Evolutionary conservation across 2,329 filamentous ascomycete species (phyloP).

Genomic region (Penicillium sp.): DNA sequence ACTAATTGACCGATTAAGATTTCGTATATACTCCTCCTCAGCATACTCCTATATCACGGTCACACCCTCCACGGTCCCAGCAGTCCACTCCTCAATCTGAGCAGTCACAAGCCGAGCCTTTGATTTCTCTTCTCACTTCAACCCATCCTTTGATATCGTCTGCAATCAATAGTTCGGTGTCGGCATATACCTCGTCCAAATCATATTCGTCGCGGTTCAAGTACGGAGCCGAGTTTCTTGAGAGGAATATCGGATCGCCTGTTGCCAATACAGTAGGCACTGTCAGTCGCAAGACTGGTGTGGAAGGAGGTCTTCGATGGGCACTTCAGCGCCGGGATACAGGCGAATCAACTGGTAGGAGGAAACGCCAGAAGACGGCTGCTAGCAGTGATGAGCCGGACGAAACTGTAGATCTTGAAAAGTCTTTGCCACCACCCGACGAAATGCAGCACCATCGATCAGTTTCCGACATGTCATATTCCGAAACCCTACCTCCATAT

Average conservation of each 20-base stretch:
- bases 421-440: slow-evolving; percentile 23
- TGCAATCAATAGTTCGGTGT: slow-evolving; percentile 78
- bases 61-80: slow-evolving; percentile 14
- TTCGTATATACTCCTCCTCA: slow-evolving; percentile 12
- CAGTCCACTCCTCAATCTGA: slow-evolving; percentile 14
- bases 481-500: slow-evolving; percentile 78
- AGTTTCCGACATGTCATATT: slow-evolving; percentile 61
- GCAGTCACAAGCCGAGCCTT: slow-evolving; percentile 65
- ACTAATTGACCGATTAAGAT: neutral
- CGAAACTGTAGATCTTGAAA: slow-evolving; percentile 48
- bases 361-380: slow-evolving; percentile 44
- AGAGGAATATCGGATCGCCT: slow-evolving; percentile 76
- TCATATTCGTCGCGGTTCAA: slow-evolving; percentile 86
- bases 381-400: slow-evolving; percentile 21
- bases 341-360: slow-evolving; percentile 29
- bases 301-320: slow-evolving; percentile 82
- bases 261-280: slow-evolving; percentile 82
- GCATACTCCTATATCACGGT: neutral
- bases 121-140: slow-evolving; percentile 80
- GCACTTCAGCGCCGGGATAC: slow-evolving; percentile 57
- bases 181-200: slow-evolving; percentile 82
- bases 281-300: slow-evolving; percentile 78
- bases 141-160: slow-evolving; percentile 82
- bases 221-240: slow-evolving; percentile 85
- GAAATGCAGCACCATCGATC: slow-evolving; percentile 42